phyloP scores from a whole-genome alignment of 345 rosid species.

The Populus euphratica region DNA sequence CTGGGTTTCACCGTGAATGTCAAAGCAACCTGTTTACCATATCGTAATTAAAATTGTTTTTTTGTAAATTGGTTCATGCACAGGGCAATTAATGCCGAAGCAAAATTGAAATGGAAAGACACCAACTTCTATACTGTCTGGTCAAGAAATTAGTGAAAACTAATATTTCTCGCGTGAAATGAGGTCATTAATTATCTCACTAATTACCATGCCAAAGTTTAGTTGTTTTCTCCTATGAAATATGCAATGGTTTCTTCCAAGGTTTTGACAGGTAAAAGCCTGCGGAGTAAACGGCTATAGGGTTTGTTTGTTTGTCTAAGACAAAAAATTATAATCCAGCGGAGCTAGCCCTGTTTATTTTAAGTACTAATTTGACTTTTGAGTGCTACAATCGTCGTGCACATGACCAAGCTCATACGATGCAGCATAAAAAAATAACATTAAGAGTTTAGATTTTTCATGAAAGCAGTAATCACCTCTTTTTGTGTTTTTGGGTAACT shows the following conservation, averaged over 20 bases:
- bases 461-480: too few relatives aligned
- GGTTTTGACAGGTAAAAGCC: slow-evolving; percentile 27
- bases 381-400: neutral
- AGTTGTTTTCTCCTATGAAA: neutral
- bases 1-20: too few relatives aligned
- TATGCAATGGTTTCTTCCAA: slow-evolving; percentile 9
- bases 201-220: slow-evolving; percentile 15
- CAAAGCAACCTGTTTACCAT: too few relatives aligned
- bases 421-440: too few relatives aligned
- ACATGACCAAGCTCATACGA: too few relatives aligned
- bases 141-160: slow-evolving; percentile 9
- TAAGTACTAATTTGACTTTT: neutral
- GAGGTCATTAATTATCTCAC: slow-evolving; percentile 22
- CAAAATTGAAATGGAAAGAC: neutral
- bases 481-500: too few relatives aligned
- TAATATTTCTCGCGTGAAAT: slow-evolving; percentile 24
- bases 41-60: too few relatives aligned
- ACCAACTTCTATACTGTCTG: slow-evolving; percentile 11
- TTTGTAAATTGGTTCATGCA: neutral
- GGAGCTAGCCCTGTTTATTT: neutral
- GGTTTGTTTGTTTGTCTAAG: slow-evolving; percentile 23
- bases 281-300: slow-evolving; percentile 20
- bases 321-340: neutral
- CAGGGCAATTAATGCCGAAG: slow-evolving; percentile 10
- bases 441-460: too few relatives aligned